Conservation (phyloP, 345 rosid genomes). For the Pugionium cornutum region DNA sequence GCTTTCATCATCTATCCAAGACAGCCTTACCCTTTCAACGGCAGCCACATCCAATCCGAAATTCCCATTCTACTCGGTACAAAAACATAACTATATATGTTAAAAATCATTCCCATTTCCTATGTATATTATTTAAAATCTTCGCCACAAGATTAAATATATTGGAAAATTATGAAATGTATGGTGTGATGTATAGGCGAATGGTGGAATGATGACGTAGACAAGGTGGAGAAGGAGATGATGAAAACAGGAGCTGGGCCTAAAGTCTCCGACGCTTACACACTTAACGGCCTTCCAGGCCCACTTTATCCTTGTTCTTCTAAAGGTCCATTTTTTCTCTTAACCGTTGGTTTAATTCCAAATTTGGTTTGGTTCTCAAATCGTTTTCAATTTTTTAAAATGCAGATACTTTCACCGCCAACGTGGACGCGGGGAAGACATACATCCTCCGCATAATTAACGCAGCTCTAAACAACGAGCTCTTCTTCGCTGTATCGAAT, state of each 20-base stretch:
- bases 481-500: conserved; percentile 59
- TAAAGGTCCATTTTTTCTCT: conserved; percentile 43
- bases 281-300: conserved; percentile 71
- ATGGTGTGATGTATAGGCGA: conserved; percentile 58
- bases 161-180: background rate
- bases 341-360: conserved; percentile 1
- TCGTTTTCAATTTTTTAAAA: background rate
- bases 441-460: conserved; percentile 64
- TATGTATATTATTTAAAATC: no score
- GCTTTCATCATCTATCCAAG: conserved; percentile 64
- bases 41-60: conserved; percentile 48
- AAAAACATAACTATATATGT: no score
- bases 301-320: conserved; percentile 65
- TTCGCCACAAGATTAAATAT: no score
- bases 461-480: conserved; percentile 63
- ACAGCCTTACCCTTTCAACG: conserved; percentile 52
- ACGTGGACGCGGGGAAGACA: conserved; percentile 56
- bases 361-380: conserved; percentile 11
- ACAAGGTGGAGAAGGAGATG: conserved; percentile 53
- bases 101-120: no score
- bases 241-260: conserved; percentile 50
- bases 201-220: conserved; percentile 67
- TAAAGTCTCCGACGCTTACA: conserved; percentile 54
- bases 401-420: conserved; percentile 52
- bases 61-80: conserved; percentile 64